phyloP scores from a whole-genome alignment of 2,329 filamentous ascomycete species.

The Colletotrichum tropicale region DNA sequence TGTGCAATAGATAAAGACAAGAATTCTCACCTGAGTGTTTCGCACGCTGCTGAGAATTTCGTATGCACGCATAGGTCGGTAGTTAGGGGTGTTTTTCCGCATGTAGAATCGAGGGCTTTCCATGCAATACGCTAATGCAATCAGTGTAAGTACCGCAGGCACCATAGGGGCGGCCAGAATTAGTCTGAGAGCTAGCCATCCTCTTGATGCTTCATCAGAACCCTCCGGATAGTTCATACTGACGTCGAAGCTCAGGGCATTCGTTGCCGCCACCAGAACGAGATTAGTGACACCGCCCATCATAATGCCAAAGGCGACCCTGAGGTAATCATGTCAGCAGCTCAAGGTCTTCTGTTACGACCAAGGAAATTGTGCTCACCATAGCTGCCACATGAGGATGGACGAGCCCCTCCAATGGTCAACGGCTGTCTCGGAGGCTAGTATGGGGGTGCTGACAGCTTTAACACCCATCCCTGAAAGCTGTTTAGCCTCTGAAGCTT shows the following conservation, averaged over 20 bases:
- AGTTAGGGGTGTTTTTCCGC: not conserved
- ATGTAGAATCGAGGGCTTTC: not conserved
- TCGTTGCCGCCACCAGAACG: not conserved
- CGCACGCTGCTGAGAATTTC: not conserved
- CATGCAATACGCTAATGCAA: not conserved
- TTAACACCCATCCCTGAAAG: not conserved
- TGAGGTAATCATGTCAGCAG: not conserved
- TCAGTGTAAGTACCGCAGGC: not conserved
- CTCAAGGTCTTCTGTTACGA: not conserved
- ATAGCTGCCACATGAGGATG: not conserved
- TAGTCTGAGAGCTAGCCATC: not conserved
- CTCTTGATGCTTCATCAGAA: not conserved
- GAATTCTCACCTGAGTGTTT: not conserved
- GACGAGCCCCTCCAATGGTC: not conserved
- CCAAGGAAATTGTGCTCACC: not conserved
- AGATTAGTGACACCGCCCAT: not conserved
- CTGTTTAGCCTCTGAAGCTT: not conserved
- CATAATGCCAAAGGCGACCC: not conserved
- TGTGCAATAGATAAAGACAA: no score
- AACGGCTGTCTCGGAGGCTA: not conserved
- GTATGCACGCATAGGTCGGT: not conserved
- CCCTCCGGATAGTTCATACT: not conserved
- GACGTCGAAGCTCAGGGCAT: not conserved
- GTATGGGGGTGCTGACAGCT: not conserved
- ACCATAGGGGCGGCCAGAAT: not conserved